These are phyloP conservation scores for Drechmeria coniospora DNA, from an alignment of 2,329 filamentous ascomycete species.

Conservation along the genomic window DNA sequence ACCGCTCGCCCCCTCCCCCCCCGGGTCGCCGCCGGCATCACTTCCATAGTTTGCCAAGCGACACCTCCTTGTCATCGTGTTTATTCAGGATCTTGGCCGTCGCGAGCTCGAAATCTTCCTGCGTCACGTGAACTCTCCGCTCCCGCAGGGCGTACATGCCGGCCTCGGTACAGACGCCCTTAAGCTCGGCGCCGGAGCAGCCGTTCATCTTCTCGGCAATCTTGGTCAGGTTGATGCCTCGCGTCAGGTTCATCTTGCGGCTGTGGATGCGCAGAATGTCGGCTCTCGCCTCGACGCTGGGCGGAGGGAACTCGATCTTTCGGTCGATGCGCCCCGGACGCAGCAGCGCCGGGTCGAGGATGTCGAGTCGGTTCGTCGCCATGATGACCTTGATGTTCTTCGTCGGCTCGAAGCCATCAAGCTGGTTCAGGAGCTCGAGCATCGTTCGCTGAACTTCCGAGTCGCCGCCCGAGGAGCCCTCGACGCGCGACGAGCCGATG, in stretches of 20 bases:
- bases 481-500: constrained; percentile 92
- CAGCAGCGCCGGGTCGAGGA: constrained; percentile 85
- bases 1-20: not conserved
- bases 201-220: constrained; percentile 99
- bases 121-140: constrained; percentile 90
- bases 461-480: constrained; percentile 87
- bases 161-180: constrained; percentile 96
- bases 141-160: constrained; percentile 97
- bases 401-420: constrained; percentile 95
- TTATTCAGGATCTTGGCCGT: constrained; percentile 99
- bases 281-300: constrained; percentile 87
- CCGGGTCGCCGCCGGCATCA: constrained; percentile 8
- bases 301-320: constrained; percentile 97
- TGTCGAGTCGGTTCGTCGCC: constrained; percentile 96
- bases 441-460: constrained; percentile 98
- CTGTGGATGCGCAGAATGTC: constrained; percentile 97
- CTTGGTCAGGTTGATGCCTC: constrained; percentile 95
- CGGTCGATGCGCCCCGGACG: constrained; percentile 95
- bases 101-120: constrained; percentile 96
- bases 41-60: constrained; percentile 66
- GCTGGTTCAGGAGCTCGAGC: constrained; percentile 94
- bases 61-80: constrained; percentile 96
- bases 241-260: constrained; percentile 94
- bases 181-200: constrained; percentile 91
- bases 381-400: constrained; percentile 99